These are phyloP conservation scores for Linnemannia schmuckeri DNA, from an alignment of 192 early-diverging fungal genomes.

Conservation along the genomic window DNA sequence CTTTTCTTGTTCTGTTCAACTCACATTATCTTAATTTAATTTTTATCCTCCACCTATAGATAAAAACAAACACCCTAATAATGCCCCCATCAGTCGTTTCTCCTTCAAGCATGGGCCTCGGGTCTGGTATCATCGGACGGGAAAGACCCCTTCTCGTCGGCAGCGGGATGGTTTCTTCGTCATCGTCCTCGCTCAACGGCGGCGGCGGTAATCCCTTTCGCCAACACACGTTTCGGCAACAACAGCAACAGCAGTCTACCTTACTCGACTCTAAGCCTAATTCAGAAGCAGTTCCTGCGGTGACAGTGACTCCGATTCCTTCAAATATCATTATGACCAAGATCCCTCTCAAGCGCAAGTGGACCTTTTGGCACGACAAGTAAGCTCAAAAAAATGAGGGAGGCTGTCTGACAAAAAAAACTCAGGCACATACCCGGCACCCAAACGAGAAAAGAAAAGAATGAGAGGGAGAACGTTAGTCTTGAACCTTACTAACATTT, in stretches of 20 bases:
- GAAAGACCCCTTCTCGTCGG: neutral
- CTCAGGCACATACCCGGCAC: neutral
- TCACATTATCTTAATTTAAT: neutral
- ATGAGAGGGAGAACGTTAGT: neutral
- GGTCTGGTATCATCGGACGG: constrained; percentile 3
- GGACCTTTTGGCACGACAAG: constrained; percentile 63
- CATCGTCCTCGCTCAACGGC: neutral
- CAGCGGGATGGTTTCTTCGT: neutral
- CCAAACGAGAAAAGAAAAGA: neutral
- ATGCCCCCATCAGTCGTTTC: neutral
- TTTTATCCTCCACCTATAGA: neutral
- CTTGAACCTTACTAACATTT: neutral
- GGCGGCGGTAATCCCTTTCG: constrained; percentile 25
- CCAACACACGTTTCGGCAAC: neutral
- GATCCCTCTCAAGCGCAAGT: constrained; percentile 36
- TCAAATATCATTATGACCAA: neutral
- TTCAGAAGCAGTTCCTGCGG: constrained; percentile 27
- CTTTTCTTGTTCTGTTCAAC: neutral
- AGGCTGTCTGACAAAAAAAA: neutral
- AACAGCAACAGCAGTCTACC: constrained; percentile 8
- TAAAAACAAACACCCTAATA: neutral
- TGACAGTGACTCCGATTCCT: constrained; percentile 27
- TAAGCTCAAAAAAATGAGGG: neutral
- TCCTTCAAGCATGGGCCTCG: neutral
- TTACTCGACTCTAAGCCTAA: constrained; percentile 26